These are phyloP conservation scores for Cercospora janseana DNA, from an alignment of 2,329 filamentous ascomycete species.

Conservation along the genomic window DNA sequence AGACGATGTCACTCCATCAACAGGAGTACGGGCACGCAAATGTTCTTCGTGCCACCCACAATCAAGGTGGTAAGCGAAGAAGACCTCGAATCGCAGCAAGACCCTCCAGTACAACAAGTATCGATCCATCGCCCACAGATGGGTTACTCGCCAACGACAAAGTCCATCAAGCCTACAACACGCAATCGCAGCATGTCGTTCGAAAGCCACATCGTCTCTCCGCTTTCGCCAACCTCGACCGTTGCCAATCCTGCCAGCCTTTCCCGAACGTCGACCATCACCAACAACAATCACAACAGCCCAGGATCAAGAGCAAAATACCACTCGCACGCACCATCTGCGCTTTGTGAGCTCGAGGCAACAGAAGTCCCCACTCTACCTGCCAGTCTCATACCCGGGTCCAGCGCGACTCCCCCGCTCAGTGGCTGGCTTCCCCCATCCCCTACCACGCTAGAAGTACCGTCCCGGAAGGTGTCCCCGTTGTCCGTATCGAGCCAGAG, in stretches of 20 bases:
- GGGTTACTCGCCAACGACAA: constrained; percentile 7
- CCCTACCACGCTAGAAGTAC: neutral
- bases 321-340: neutral
- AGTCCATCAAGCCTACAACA: constrained; percentile 10
- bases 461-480: constrained; percentile 3
- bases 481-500: neutral
- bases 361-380: constrained; percentile 1
- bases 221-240: constrained; percentile 3
- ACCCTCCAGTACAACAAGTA: constrained; percentile 11
- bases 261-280: constrained; percentile 12
- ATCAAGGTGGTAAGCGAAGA: constrained; percentile 5
- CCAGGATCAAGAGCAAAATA: too few relatives aligned
- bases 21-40: constrained; percentile 3
- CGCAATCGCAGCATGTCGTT: constrained; percentile 4
- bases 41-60: constrained; percentile 8
- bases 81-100: constrained; percentile 9
- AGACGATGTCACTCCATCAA: neutral
- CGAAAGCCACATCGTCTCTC: constrained; percentile 5
- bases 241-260: constrained; percentile 1
- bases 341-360: neutral
- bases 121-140: constrained; percentile 4
- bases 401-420: constrained; percentile 1
- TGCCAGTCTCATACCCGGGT: constrained; percentile 5
- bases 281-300: constrained; percentile 10
- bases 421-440: constrained; percentile 8